Evolutionary conservation across 2,329 filamentous ascomycete genomes (phyloP), one percentile per base, ranked within the genome.

Genomic region (Orbilia quercus): DNA sequence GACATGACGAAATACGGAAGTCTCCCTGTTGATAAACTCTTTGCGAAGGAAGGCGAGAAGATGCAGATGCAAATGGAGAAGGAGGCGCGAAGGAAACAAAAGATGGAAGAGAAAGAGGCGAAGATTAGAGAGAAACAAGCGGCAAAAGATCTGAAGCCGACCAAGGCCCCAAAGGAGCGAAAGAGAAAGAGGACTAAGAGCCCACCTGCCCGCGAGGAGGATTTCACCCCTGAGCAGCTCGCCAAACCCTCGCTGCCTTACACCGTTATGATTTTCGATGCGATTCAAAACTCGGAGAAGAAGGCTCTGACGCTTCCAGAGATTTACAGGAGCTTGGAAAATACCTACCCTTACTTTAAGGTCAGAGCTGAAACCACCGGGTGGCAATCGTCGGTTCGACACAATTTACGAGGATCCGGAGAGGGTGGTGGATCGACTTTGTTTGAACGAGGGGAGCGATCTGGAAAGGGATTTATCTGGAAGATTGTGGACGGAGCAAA

Each of bases 181-280:
- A 84, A 83, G 71, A 79, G 80, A 36, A 80, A 81, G 28, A 82
- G 84, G 36, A 85, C 84, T 4, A 85, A 84, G 16, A 85, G 85
- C 0, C 86, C 85, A 0, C 82, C 83, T 62, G 84, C 84, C 79
- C 82, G 83, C n/a, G 82, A 84, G 67, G 77, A 76, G 22, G 78
- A 76, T 55, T 65, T 77, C 44, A 67, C 89, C 0, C 87, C 89
- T 36, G 90, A 92, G 78, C 89, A 92, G 80, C 83, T 92, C 55
- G 86, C 88, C 67, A 90, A 91, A 80, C 86, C 86, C 1, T 80
- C 81, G 0, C 80, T 82, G n/a, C 87, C 86, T 42, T 88, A 88
- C 77, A 84, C 87, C 9, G 82, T 84, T 14, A 82, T 87, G 44
- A 85, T 87, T 55, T 84, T 85, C 74, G 85, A 87, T 73, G 84